These are phyloP conservation scores for Rhynchospora breviuscula DNA, from an alignment of 176 grass and related monocot species.

Conservation along the genomic window DNA sequence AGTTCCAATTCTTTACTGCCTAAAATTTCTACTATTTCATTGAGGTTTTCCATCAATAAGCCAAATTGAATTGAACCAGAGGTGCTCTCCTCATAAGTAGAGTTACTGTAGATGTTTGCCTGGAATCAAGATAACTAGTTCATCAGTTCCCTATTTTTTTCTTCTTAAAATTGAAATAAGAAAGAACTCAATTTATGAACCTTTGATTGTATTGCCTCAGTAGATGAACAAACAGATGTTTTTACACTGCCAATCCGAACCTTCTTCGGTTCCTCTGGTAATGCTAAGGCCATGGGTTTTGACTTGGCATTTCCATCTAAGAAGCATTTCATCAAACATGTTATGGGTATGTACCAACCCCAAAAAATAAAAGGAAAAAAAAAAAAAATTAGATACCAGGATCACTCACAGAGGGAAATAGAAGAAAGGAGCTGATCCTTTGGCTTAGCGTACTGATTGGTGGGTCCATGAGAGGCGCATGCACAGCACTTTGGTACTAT, in stretches of 20 bases:
- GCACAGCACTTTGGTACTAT: constrained; percentile 13
- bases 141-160: not conserved
- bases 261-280: not conserved
- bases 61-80: constrained; percentile 31
- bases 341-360: not conserved
- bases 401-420: constrained; percentile 4
- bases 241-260: not conserved
- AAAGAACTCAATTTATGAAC: not conserved
- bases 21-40: constrained; percentile 51
- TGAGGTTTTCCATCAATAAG: constrained; percentile 67
- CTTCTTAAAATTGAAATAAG: not conserved
- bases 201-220: constrained; percentile 2
- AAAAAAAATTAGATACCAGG: not conserved
- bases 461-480: constrained; percentile 1
- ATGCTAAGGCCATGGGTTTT: constrained; percentile 13
- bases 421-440: not conserved
- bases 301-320: constrained; percentile 9
- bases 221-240: not conserved
- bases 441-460: not conserved
- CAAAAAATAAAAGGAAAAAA: not conserved
- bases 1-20: constrained; percentile 33
- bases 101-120: constrained; percentile 23
- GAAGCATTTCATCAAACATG: constrained; percentile 20
- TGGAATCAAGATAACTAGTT: constrained; percentile 24
- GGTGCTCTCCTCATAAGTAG: constrained; percentile 29